Conservation (phyloP, 2,329 filamentous ascomycete species). For the Chalaropsis ovoidea region DNA sequence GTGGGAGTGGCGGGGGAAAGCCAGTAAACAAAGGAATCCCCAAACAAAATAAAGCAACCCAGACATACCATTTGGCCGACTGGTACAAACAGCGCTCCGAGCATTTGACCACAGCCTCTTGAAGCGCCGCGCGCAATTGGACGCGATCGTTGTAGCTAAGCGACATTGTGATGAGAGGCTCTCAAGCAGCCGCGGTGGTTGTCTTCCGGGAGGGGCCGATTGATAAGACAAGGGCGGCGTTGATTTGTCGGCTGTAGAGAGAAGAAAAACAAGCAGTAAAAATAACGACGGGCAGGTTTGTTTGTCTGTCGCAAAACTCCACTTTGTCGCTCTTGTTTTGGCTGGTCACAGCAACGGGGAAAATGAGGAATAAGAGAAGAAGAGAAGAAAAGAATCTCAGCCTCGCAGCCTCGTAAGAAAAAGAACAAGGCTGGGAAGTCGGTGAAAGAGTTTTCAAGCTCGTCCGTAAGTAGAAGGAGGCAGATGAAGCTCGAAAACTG, state of each 20-base stretch:
- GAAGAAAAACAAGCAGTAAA: no score
- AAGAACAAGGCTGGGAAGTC: not conserved
- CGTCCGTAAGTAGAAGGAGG: not conserved
- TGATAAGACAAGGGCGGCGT: not conserved
- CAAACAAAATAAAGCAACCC: not conserved
- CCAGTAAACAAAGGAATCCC: not conserved
- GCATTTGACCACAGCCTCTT: constrained; percentile 80
- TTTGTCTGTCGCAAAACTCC: not conserved
- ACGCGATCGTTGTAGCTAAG: constrained; percentile 22
- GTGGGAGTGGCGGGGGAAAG: not conserved
- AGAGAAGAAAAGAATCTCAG: not conserved
- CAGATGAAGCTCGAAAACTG: not conserved
- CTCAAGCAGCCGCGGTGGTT: not conserved
- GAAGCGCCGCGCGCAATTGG: constrained; percentile 52
- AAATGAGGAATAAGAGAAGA: not conserved
- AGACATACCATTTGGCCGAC: constrained; percentile 77
- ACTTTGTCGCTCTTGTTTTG: not conserved
- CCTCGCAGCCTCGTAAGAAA: not conserved
- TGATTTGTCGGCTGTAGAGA: not conserved
- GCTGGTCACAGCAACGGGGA: not conserved
- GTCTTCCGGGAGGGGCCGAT: not conserved
- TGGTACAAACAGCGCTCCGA: constrained; percentile 93
- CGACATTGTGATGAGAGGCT: constrained; percentile 18
- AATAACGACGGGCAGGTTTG: not conserved
- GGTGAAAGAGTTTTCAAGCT: not conserved